phyloP scores from a whole-genome alignment of 1,284 basidiomycete genomes.

The Moesziomyces sp. region DNA sequence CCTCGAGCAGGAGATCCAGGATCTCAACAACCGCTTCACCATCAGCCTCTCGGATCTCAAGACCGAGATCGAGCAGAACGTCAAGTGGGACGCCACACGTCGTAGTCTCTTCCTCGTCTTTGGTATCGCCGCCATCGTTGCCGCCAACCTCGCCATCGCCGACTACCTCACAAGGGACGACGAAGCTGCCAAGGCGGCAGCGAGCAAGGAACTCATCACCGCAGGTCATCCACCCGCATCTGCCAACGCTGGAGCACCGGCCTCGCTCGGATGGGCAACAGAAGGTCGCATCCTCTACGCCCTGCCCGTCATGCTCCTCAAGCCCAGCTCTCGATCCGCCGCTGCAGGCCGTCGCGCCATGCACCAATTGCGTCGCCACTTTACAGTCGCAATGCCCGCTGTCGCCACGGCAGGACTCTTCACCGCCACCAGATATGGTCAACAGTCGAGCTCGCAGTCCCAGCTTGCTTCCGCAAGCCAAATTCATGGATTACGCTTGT shows the following conservation, averaged over 20 bases:
- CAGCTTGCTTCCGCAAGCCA: neutral
- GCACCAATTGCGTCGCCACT: constrained; percentile 18
- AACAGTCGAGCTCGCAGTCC: neutral
- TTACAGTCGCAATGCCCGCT: constrained; percentile 14
- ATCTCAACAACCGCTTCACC: constrained; percentile 68
- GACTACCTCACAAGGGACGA: constrained; percentile 61
- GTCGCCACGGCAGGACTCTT: constrained; percentile 29
- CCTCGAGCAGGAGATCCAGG: constrained; percentile 89
- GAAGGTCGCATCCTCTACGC: constrained; percentile 43
- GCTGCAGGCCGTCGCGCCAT: constrained; percentile 10
- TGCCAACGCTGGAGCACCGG: constrained; percentile 22
- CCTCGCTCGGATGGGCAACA: constrained; percentile 46
- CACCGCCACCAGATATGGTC: constrained; percentile 12
- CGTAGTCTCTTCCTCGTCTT: constrained; percentile 64
- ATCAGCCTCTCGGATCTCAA: constrained; percentile 66
- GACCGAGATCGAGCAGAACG: constrained; percentile 67
- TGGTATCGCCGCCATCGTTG: constrained; percentile 64
- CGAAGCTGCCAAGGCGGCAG: constrained; percentile 45
- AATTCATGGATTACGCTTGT: neutral
- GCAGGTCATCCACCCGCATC: constrained; percentile 45
- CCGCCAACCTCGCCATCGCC: constrained; percentile 62
- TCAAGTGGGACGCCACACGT: constrained; percentile 67
- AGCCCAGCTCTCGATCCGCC: constrained; percentile 15
- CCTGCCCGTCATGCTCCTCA: constrained; percentile 35
- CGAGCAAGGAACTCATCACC: constrained; percentile 25